Evolutionary conservation across 148 eudicot species (phyloP), one percentile per base, ranked within the genome.

Genomic region (Persicaria maculosa): DNA sequence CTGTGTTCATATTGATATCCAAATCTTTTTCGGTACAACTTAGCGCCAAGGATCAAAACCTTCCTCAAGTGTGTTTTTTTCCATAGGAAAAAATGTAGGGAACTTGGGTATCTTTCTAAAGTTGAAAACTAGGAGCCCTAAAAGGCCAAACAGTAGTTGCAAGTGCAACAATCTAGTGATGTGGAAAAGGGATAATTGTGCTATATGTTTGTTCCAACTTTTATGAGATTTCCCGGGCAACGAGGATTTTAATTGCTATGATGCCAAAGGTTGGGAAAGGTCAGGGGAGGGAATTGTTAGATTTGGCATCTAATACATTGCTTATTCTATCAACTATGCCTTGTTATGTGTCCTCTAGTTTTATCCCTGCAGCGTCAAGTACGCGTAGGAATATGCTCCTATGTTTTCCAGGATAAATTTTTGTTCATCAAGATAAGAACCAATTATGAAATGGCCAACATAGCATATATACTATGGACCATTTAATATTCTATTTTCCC

Each of bases 151-250:
- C 31, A 62, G 44, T 22, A 31, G 16, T 22, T 7, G 31, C 43
- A 62, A 4, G 7, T n/a, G 31, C 43, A 62, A 4, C n/a, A 31
- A 5, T 4, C 9, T 59, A 43, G 69, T 64, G 46, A 64, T 64
- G 40, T 31, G 40, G 40, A 31, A 31, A 31, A 6, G 40, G 70
- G 70, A 12, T 36, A 31, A 31, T 22, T 62, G 31, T 62, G 44
- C 46, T 65, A 65, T 65, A 31, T 65, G 47, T 14, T 65, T 65
- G 46, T 65, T 65, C 70, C 70, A 65, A 65, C 19, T 65, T 65
- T 19, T 65, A 7, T 40, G 70, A 46, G 70, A 4, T 65, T 65
- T 16, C 14, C 14, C 15, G 43, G 43, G 47, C 8, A 43, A 36
- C 47, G 43, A 40, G 44, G 40, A 31, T 31, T 31, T 31, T 31